Evolutionary conservation across 345 rosid genomes (phyloP).

Genomic region (Eucalyptus coolabah): DNA sequence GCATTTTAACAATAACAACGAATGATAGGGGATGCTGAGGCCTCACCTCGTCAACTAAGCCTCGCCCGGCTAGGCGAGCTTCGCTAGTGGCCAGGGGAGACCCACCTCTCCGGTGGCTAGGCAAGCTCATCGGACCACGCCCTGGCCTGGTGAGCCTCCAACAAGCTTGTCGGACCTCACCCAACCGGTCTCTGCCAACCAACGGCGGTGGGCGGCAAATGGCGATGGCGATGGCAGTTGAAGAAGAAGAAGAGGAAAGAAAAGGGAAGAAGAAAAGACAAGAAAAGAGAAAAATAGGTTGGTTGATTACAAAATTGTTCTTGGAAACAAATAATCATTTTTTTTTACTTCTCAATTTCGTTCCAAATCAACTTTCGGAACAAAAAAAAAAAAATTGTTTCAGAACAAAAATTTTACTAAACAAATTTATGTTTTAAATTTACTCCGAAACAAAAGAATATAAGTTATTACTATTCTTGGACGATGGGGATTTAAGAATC

Average conservation of each 20-base stretch:
- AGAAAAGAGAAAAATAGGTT: too few relatives aligned
- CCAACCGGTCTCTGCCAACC: rapidly evolving
- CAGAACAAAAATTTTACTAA: too few relatives aligned
- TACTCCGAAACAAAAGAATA: rapidly evolving
- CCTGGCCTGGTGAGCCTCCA: too few relatives aligned
- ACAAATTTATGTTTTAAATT: too few relatives aligned
- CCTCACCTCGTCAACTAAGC: rapidly evolving
- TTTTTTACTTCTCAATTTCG: neutral
- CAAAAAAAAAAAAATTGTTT: too few relatives aligned
- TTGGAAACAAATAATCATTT: rapidly evolving
- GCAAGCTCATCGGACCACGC: rapidly evolving
- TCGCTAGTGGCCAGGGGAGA: rapidly evolving
- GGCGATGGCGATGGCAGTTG: rapidly evolving
- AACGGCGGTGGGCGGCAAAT: rapidly evolving
- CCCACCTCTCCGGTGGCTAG: rapidly evolving
- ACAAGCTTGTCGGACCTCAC: rapidly evolving
- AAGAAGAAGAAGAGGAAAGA: too few relatives aligned
- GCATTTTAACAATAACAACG: neutral
- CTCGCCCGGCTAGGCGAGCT: rapidly evolving
- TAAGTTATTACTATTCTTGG: too few relatives aligned
- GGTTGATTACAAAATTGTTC: neutral
- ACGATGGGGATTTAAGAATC: neutral
- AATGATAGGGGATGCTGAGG: neutral
- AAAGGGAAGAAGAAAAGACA: too few relatives aligned
- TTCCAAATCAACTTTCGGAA: rapidly evolving